A percentile compares a stretch with the other conserved stretches of the same genome.
phyloP scores from a whole-genome alignment of 192 early-diverging fungal genomes.

The Dispira simplex region DNA sequence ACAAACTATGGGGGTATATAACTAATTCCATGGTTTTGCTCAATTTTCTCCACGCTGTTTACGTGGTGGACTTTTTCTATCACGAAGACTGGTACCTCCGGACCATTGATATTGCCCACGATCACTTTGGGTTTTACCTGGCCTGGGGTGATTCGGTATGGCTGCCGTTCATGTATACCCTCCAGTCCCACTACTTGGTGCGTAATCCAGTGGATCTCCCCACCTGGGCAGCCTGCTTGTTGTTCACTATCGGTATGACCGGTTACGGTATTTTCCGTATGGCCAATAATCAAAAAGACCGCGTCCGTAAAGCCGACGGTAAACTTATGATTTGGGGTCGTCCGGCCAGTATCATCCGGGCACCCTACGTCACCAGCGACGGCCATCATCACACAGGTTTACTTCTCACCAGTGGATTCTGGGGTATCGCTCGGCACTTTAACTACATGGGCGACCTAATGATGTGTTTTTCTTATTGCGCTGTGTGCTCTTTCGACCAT shows the following conservation, averaged over 20 bases:
- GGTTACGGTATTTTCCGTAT: slow-evolving; percentile 72
- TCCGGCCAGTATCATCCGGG: slow-evolving; percentile 53
- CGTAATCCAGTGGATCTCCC: slow-evolving; percentile 55
- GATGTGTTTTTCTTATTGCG: slow-evolving; percentile 55
- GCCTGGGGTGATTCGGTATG: slow-evolving; percentile 71
- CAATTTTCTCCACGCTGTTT: slow-evolving; percentile 54
- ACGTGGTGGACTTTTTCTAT: slow-evolving; percentile 69
- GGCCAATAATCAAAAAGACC: slow-evolving; percentile 69
- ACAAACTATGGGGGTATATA: slow-evolving; percentile 49
- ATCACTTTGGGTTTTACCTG: slow-evolving; percentile 77
- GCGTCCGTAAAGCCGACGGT: slow-evolving; percentile 49
- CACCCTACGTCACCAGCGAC: slow-evolving; percentile 53
- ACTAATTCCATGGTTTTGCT: slow-evolving; percentile 71
- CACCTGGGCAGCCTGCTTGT: slow-evolving; percentile 27
- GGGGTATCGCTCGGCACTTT: slow-evolving; percentile 74
- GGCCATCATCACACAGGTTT: slow-evolving; percentile 49
- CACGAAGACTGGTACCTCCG: slow-evolving; percentile 78
- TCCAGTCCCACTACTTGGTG: slow-evolving; percentile 64
- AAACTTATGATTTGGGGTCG: slow-evolving; percentile 64
- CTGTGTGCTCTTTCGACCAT: slow-evolving; percentile 48
- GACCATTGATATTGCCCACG: slow-evolving; percentile 72
- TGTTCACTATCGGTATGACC: slow-evolving; percentile 33
- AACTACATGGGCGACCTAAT: slow-evolving; percentile 69
- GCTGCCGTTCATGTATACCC: slow-evolving; percentile 71
- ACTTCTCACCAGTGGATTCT: slow-evolving; percentile 57